A percentile compares a stretch with the other conserved stretches of the same genome.
Conservation (phyloP, 441 rosid species). For the Adansonia gregorii region DNA sequence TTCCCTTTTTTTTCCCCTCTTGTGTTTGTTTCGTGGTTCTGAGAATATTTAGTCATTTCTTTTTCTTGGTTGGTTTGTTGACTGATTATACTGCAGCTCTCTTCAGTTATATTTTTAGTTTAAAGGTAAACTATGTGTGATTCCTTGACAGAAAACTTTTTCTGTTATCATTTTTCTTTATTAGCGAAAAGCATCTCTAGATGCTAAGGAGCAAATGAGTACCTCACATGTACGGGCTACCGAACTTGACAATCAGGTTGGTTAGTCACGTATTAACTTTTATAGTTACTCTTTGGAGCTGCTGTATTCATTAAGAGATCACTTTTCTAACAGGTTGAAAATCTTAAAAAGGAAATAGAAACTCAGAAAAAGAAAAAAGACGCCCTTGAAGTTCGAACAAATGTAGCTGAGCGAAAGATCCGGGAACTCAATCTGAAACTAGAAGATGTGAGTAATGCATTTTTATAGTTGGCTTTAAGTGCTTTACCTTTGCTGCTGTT, state of each 20-base stretch:
- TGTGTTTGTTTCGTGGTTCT: conserved; percentile 7
- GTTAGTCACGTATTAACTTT: conserved; percentile 26
- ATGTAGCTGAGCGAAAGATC: conserved; percentile 37
- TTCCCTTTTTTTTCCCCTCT: not conserved
- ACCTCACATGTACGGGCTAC: conserved; percentile 28
- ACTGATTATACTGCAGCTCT: not conserved
- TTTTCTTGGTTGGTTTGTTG: not conserved
- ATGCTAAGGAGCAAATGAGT: conserved; percentile 24
- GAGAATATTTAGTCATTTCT: not conserved
- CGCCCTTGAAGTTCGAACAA: conserved; percentile 36
- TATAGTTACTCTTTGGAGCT: not conserved
- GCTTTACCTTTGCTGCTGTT: conserved; percentile 2
- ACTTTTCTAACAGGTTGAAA: conserved; percentile 32
- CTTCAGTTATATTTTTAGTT: not conserved
- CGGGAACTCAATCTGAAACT: conserved; percentile 35
- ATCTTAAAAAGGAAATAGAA: conserved; percentile 39
- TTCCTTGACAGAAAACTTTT: not conserved
- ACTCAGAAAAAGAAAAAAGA: conserved; percentile 39
- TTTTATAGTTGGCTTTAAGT: conserved; percentile 5
- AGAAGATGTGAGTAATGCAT: conserved; percentile 34
- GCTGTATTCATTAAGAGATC: not conserved
- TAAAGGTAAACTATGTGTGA: not conserved
- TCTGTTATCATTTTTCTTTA: not conserved
- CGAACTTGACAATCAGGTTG: conserved; percentile 48
- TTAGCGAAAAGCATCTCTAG: conserved; percentile 32